Conservation (phyloP, 2,329 filamentous ascomycete genomes). For the Thielaviopsis punctulata region DNA sequence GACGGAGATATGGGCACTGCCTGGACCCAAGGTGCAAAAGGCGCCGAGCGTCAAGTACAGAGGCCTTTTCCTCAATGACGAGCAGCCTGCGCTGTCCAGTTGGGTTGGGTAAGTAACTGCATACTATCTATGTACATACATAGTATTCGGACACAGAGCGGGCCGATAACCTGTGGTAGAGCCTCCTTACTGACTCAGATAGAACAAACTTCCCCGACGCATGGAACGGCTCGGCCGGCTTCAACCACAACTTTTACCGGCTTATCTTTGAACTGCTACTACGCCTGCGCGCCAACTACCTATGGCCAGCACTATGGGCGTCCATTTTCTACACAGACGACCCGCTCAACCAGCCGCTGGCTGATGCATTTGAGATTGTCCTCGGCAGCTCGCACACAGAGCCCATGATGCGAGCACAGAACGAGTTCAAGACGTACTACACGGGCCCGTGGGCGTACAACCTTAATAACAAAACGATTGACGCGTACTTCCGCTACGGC, state of each 20-base stretch:
- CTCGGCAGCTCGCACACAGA: slow-evolving; percentile 59
- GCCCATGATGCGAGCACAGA: slow-evolving; percentile 47
- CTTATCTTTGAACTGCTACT: slow-evolving; percentile 56
- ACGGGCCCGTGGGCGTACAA: slow-evolving; percentile 52
- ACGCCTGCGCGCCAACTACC: slow-evolving; percentile 52
- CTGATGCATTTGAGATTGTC: slow-evolving; percentile 58
- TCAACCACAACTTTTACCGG: slow-evolving; percentile 47
- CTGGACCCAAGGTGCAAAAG: slow-evolving; percentile 36
- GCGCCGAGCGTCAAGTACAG: slow-evolving; percentile 49
- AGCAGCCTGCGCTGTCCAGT: slow-evolving; percentile 48
- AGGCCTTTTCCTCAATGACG: slow-evolving; percentile 55
- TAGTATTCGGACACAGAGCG: too few relatives aligned
- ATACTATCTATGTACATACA: too few relatives aligned
- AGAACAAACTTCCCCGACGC: slow-evolving; percentile 18
- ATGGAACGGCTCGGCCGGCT: slow-evolving; percentile 27
- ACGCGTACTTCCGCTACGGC: slow-evolving; percentile 51
- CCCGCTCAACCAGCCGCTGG: slow-evolving; percentile 46
- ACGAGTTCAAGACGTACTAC: slow-evolving; percentile 35
- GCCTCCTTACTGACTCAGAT: not conserved
- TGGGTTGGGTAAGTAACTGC: slow-evolving; percentile 37
- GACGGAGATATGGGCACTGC: slow-evolving; percentile 35
- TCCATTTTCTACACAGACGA: slow-evolving; percentile 60
- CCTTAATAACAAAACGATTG: slow-evolving; percentile 50
- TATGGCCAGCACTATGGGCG: slow-evolving; percentile 59
- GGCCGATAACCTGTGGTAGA: too few relatives aligned